phyloP scores from a whole-genome alignment of 2,329 filamentous ascomycete species.

The Uncinocarpus reesii region DNA sequence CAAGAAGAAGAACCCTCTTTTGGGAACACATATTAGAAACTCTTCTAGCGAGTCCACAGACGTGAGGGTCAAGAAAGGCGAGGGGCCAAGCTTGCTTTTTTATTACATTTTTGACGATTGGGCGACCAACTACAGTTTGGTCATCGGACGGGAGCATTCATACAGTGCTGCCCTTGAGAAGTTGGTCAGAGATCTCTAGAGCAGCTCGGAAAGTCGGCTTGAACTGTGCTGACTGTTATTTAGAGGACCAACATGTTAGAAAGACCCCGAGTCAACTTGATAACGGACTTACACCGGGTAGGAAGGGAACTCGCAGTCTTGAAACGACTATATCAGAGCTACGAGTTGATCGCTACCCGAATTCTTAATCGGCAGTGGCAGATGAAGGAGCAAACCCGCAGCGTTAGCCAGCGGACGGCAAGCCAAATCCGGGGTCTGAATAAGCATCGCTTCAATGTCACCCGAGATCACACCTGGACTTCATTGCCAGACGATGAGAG shows the following conservation, averaged over 20 bases:
- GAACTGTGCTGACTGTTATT: not conserved
- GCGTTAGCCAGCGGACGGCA: constrained; percentile 11
- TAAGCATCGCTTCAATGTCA: not conserved
- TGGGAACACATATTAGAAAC: constrained; percentile 39
- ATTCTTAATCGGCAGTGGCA: constrained; percentile 44
- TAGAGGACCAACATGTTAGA: constrained; percentile 48
- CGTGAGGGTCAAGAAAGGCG: constrained; percentile 34
- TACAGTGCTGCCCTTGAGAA: constrained; percentile 42
- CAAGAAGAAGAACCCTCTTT: constrained; percentile 42
- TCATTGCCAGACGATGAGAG: not conserved
- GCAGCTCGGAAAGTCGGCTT: not conserved
- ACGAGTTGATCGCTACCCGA: constrained; percentile 52
- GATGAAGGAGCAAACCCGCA: constrained; percentile 29
- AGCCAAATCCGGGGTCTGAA: constrained; percentile 4
- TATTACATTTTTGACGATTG: constrained; percentile 61
- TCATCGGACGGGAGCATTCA: constrained; percentile 47
- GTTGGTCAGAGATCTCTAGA: constrained; percentile 32
- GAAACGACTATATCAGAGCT: constrained; percentile 52
- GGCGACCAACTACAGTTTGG: constrained; percentile 52
- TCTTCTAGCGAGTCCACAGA: constrained; percentile 25
- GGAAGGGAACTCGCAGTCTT: constrained; percentile 52
- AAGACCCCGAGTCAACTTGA: constrained; percentile 36
- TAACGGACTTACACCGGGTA: constrained; percentile 48
- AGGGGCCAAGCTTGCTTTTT: constrained; percentile 52
- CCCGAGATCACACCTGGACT: constrained; percentile 5